phyloP scores from a whole-genome alignment of 805 yeast species.

The Cyberlindnera mississippiensis region DNA sequence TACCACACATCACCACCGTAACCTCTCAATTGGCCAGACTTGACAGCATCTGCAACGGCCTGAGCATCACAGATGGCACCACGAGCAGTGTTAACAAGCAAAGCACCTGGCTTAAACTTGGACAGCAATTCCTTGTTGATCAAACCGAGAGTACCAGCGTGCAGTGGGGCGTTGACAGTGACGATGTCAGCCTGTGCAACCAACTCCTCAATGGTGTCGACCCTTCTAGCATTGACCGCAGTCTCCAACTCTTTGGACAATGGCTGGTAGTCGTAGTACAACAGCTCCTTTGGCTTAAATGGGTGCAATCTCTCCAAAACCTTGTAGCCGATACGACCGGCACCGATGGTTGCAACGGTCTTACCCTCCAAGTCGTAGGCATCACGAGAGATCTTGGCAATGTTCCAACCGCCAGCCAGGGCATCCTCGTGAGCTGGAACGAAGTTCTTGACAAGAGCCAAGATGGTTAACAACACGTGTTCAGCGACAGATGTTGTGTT shows the following conservation, averaged over 20 bases:
- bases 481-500: constrained; percentile 80
- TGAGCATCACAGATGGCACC: constrained; percentile 74
- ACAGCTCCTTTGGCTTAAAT: constrained; percentile 68
- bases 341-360: constrained; percentile 76
- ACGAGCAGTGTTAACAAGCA: constrained; percentile 75
- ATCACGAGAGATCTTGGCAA: constrained; percentile 70
- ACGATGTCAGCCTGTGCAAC: constrained; percentile 67
- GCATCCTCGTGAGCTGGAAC: constrained; percentile 76
- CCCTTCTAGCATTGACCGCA: constrained; percentile 57
- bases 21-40: constrained; percentile 65
- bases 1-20: constrained; percentile 86
- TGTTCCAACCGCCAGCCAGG: constrained; percentile 62
- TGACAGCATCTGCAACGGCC: constrained; percentile 72
- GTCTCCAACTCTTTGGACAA: constrained; percentile 55
- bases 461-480: constrained; percentile 71
- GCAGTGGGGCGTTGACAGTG: constrained; percentile 75
- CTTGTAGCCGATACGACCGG: constrained; percentile 77
- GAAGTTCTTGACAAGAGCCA: constrained; percentile 68
- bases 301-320: constrained; percentile 68
- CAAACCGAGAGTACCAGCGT: constrained; percentile 62
- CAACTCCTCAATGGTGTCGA: constrained; percentile 58
- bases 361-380: constrained; percentile 74
- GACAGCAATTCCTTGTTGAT: constrained; percentile 62
- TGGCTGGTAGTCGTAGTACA: constrained; percentile 72
- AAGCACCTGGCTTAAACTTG: constrained; percentile 69